Conservation (phyloP, 139 green algal genomes). For the Microglena sp. region DNA sequence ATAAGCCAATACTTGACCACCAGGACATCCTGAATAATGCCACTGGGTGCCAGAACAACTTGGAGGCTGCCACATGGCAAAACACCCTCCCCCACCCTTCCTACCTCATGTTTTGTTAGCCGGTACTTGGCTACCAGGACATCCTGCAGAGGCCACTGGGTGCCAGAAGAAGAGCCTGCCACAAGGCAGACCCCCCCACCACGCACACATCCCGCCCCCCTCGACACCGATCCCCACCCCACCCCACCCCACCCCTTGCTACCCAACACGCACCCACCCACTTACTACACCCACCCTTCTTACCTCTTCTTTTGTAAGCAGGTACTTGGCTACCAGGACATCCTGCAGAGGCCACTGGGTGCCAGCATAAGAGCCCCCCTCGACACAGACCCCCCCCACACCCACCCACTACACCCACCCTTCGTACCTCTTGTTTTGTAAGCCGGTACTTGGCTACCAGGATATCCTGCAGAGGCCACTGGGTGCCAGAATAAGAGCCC, state of each 20-base stretch:
- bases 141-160: slow-evolving; percentile 62
- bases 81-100: slow-evolving; percentile 1
- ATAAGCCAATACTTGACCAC: slow-evolving; percentile 83
- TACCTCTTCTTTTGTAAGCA: slow-evolving; percentile 68
- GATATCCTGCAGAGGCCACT: slow-evolving; percentile 68
- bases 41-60: too few relatives aligned
- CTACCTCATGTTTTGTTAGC: slow-evolving; percentile 65
- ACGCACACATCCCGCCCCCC: too few relatives aligned
- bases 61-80: too few relatives aligned
- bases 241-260: too few relatives aligned
- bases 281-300: neutral
- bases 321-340: slow-evolving; percentile 91
- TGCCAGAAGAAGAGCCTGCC: slow-evolving; percentile 54
- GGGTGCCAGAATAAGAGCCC: too few relatives aligned
- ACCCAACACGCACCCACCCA: neutral
- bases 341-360: slow-evolving; percentile 62
- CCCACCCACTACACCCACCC: neutral
- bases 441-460: slow-evolving; percentile 89
- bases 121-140: slow-evolving; percentile 92
- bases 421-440: slow-evolving; percentile 57
- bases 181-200: neutral
- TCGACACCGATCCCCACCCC: too few relatives aligned
- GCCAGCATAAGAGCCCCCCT: too few relatives aligned
- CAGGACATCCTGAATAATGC: slow-evolving; percentile 63
- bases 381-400: too few relatives aligned